phyloP scores from a whole-genome alignment of 2,329 filamentous ascomycete species.

The Fusarium gaditjirri region DNA sequence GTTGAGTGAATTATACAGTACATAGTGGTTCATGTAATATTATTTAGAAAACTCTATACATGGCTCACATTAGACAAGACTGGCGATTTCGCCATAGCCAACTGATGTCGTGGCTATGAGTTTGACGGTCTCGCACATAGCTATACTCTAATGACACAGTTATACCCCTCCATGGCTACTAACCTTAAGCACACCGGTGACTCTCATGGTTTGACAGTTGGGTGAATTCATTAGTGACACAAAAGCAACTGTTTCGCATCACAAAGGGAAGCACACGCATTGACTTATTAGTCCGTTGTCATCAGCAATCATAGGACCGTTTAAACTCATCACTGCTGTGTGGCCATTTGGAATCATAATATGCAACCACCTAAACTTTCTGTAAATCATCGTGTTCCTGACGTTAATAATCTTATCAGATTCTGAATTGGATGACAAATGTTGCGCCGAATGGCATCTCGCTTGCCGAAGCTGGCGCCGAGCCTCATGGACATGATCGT shows the following conservation, averaged over 20 bases:
- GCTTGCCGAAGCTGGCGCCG: constrained; percentile 35
- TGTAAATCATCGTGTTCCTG: not conserved
- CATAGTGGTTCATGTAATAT: not conserved
- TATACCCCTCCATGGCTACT: not conserved
- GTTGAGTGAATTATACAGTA: not conserved
- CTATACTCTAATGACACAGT: not conserved
- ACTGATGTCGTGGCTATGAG: not conserved
- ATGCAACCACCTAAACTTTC: constrained; percentile 4
- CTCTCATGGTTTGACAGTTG: not conserved
- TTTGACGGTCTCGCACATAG: not conserved
- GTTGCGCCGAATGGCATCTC: constrained; percentile 12
- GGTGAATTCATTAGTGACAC: not conserved
- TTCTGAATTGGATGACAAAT: constrained; percentile 40
- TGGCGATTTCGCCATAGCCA: not conserved
- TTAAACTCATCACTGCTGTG: not conserved
- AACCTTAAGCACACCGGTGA: not conserved
- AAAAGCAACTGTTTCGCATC: not conserved
- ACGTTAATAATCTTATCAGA: constrained; percentile 39
- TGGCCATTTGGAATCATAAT: constrained; percentile 8
- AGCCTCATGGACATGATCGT: constrained; percentile 17
- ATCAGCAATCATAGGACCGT: not conserved
- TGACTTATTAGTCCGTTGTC: not conserved
- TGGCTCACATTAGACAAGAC: not conserved
- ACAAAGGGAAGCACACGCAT: not conserved
- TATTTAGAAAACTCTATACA: not conserved